Conservation (phyloP, 2,329 filamentous ascomycete genomes). For the Ciborinia camelliae region DNA sequence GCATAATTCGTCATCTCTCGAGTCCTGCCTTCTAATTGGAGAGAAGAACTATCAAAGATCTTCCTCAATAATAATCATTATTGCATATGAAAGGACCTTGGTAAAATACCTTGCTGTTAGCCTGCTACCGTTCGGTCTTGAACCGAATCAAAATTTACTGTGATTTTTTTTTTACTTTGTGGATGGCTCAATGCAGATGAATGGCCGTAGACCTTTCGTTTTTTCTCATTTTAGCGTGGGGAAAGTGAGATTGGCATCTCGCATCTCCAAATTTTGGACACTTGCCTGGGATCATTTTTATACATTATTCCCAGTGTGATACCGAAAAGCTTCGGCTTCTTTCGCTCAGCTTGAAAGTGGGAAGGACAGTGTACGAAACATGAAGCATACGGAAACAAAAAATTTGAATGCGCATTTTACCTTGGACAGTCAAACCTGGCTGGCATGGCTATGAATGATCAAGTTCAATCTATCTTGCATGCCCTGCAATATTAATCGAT, state of each 20-base stretch:
- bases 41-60: background rate
- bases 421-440: constrained; percentile 11
- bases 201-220: constrained; percentile 11
- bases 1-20: constrained; percentile 1
- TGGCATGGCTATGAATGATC: constrained; percentile 15
- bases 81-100: constrained; percentile 3
- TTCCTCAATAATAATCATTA: background rate
- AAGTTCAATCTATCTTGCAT: constrained; percentile 17
- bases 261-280: background rate
- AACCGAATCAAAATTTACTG: constrained; percentile 10
- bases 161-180: background rate
- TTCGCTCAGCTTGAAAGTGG: constrained; percentile 18
- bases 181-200: constrained; percentile 16
- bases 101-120: background rate
- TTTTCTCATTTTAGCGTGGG: constrained; percentile 15
- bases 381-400: constrained; percentile 7
- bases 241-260: constrained; percentile 14
- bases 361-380: constrained; percentile 3
- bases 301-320: background rate
- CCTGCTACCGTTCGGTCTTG: background rate
- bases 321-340: constrained; percentile 16
- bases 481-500: constrained; percentile 19
- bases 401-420: constrained; percentile 10
- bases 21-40: background rate
- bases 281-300: constrained; percentile 17